phyloP scores from a whole-genome alignment of 176 grass and related monocot species.

The Elaeis guineensis region DNA sequence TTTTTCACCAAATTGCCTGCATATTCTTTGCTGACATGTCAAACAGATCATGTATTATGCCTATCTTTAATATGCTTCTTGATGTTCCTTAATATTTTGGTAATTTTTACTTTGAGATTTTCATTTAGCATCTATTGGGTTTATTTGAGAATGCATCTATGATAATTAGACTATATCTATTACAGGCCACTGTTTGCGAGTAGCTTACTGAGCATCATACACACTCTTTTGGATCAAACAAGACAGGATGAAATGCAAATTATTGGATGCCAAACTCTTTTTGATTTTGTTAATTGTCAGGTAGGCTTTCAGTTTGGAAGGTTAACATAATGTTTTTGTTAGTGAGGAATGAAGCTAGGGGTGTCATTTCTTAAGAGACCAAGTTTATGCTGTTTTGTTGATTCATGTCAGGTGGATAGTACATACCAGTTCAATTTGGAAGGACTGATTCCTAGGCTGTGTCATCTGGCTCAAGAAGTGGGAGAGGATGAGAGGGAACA shows the following conservation, averaged over 20 bases:
- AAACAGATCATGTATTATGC: too few relatives aligned
- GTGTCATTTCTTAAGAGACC: not conserved
- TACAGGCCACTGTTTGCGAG: constrained; percentile 93
- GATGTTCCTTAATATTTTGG: too few relatives aligned
- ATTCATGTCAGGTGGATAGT: constrained; percentile 64
- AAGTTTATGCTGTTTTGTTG: constrained; percentile 5
- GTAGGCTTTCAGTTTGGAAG: constrained; percentile 31
- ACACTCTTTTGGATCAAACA: constrained; percentile 95
- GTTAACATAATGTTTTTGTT: not conserved
- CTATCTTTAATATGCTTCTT: too few relatives aligned
- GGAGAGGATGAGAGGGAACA: constrained; percentile 55
- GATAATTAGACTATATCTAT: not conserved
- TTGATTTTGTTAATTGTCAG: constrained; percentile 93
- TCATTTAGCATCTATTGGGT: not conserved
- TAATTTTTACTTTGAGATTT: too few relatives aligned
- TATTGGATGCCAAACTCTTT: constrained; percentile 85
- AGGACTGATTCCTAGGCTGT: constrained; percentile 74
- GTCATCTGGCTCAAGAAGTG: constrained; percentile 78
- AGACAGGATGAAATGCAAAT: constrained; percentile 82
- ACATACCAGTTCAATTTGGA: constrained; percentile 99
- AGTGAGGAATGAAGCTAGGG: too few relatives aligned
- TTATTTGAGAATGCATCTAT: not conserved
- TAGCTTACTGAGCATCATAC: constrained; percentile 79
- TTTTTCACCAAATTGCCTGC: too few relatives aligned
- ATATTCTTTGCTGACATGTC: too few relatives aligned